phyloP scores from a whole-genome alignment of 768 basidiomycete species.

The Rhodotorula sphaerocarpa region DNA sequence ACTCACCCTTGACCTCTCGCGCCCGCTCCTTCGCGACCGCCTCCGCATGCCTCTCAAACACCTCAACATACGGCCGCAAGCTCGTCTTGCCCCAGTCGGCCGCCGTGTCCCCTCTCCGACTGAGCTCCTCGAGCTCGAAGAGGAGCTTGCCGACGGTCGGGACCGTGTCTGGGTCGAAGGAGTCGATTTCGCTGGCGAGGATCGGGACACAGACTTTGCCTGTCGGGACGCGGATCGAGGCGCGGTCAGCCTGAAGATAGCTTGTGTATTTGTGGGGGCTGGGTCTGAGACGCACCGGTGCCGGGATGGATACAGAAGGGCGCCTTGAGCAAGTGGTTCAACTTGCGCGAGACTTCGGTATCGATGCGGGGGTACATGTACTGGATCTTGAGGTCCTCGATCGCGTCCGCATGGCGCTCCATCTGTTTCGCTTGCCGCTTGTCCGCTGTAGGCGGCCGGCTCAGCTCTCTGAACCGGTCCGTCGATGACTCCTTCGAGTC shows the following conservation, averaged over 20 bases:
- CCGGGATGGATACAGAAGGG: conserved; percentile 96
- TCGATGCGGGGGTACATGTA: conserved; percentile 96
- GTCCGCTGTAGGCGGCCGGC: neutral
- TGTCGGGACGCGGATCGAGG: neutral
- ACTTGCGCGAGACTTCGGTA: conserved; percentile 91
- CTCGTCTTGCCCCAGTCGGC: conserved; percentile 79
- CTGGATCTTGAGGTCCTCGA: conserved; percentile 82
- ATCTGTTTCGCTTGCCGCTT: neutral
- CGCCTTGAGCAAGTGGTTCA: conserved; percentile 94
- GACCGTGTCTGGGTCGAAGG: conserved; percentile 74
- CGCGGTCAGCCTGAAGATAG: neutral
- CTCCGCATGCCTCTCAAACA: conserved; percentile 67
- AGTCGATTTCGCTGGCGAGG: conserved; percentile 62
- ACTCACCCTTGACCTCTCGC: conserved; percentile 41
- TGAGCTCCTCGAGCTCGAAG: conserved; percentile 58
- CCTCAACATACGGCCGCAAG: conserved; percentile 77
- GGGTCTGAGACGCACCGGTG: conserved; percentile 49
- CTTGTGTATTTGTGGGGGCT: neutral
- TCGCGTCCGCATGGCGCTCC: conserved; percentile 43
- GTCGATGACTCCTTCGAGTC: conserved; percentile 48
- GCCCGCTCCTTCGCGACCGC: conserved; percentile 43
- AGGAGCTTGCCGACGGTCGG: conserved; percentile 82
- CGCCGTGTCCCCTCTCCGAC: conserved; percentile 16
- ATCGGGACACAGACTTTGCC: conserved; percentile 92
- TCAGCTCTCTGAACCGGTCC: conserved; percentile 66